These are phyloP conservation scores for Saksenaea vasiformis DNA, from an alignment of 371 early-diverging fungal genomes.

Conservation along the genomic window DNA sequence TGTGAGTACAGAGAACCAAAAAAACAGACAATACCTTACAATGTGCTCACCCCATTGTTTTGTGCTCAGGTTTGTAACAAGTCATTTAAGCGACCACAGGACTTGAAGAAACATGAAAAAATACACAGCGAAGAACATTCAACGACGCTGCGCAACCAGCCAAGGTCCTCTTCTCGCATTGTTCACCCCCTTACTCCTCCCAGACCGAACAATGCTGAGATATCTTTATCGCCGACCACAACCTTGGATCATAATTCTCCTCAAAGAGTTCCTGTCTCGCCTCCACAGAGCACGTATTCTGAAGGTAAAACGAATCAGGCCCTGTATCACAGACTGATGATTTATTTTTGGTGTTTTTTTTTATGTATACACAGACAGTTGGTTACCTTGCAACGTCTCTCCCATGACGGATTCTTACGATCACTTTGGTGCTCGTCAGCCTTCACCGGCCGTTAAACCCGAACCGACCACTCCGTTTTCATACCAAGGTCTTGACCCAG, in stretches of 20 bases:
- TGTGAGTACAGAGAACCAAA: conserved; percentile 27
- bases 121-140: conserved; percentile 63
- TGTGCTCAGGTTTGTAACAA: conserved; percentile 63
- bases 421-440: conserved; percentile 17
- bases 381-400: conserved; percentile 15
- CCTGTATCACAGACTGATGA: background rate
- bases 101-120: conserved; percentile 87
- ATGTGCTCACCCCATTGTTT: background rate
- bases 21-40: background rate
- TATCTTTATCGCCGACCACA: conserved; percentile 14
- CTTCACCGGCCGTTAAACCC: background rate
- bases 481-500: background rate
- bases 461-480: background rate
- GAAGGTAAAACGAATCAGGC: conserved; percentile 14
- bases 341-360: conserved; percentile 13
- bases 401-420: conserved; percentile 30
- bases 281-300: conserved; percentile 39
- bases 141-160: conserved; percentile 8
- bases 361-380: conserved; percentile 10
- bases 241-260: conserved; percentile 14
- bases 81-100: conserved; percentile 88
- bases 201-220: conserved; percentile 8
- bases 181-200: conserved; percentile 23
- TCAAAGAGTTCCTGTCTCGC: conserved; percentile 23
- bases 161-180: conserved; percentile 1